phyloP scores from a whole-genome alignment of 2,329 filamentous ascomycete genomes.

The Exophiala sp. region DNA sequence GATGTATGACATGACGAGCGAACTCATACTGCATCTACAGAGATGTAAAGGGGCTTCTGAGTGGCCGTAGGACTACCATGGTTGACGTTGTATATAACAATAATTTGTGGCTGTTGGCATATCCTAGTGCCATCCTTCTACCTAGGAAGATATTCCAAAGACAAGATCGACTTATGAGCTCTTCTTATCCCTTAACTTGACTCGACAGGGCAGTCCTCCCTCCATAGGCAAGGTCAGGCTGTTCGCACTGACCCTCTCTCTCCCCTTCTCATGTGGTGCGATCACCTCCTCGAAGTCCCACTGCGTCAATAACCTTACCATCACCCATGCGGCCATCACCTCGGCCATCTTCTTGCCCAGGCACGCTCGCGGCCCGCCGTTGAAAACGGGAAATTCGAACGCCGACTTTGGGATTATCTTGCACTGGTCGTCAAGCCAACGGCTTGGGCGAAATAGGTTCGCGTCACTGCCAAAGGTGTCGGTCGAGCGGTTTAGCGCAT shows the following conservation, averaged over 20 bases:
- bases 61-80: neutral
- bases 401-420: conserved; percentile 42
- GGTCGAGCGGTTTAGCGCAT: conserved; percentile 57
- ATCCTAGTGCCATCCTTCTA: no score
- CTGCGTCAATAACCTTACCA: conserved; percentile 44
- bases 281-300: conserved; percentile 46
- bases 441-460: conserved; percentile 50
- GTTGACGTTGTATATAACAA: neutral
- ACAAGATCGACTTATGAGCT: neutral
- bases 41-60: neutral
- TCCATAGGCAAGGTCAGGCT: conserved; percentile 61
- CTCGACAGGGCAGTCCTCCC: conserved; percentile 48
- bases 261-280: neutral
- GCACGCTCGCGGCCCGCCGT: conserved; percentile 56
- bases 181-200: conserved; percentile 10
- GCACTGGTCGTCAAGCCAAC: conserved; percentile 43
- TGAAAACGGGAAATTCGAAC: conserved; percentile 60
- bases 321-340: conserved; percentile 51
- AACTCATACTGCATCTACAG: neutral
- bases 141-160: no score
- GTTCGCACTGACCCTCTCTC: conserved; percentile 52
- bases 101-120: no score
- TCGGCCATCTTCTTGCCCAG: conserved; percentile 62
- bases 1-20: conserved; percentile 14
- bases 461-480: conserved; percentile 54